Conservation (phyloP, 306 rosid species). For the Prosopis cineraria region DNA sequence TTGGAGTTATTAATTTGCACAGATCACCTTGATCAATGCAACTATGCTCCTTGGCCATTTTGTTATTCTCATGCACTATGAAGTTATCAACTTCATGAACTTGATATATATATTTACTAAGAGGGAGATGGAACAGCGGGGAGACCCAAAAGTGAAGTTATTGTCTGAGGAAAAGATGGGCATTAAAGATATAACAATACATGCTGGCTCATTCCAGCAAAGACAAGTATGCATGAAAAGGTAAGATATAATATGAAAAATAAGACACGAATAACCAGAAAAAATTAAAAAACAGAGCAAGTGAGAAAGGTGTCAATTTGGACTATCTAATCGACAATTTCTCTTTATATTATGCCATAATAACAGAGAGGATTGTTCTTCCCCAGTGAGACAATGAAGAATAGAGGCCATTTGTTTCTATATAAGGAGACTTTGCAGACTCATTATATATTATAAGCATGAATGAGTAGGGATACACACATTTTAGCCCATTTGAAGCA, state of each 20-base stretch:
- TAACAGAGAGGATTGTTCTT: background rate
- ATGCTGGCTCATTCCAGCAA: background rate
- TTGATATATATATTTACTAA: background rate
- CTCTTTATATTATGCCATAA: background rate
- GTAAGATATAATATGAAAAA: constrained; percentile 17
- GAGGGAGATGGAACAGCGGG: background rate
- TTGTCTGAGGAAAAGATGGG: background rate
- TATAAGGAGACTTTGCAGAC: background rate
- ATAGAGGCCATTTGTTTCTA: background rate
- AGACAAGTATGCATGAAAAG: constrained; percentile 31
- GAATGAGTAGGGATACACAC: background rate
- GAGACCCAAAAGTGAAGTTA: background rate
- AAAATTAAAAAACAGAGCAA: background rate
- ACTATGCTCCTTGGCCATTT: background rate
- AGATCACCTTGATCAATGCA: constrained; percentile 19
- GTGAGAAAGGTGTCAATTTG: background rate
- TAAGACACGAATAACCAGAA: background rate
- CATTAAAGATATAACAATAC: background rate
- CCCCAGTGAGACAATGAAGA: background rate
- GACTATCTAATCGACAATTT: background rate
- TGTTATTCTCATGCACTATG: background rate
- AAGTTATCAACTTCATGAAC: background rate
- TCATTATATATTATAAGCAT: background rate
- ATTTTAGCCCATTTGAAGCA: background rate
- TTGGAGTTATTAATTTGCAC: constrained; percentile 3